Evolutionary conservation across 75 land plant species (phyloP).

Genomic region (Picea sitchensis): DNA sequence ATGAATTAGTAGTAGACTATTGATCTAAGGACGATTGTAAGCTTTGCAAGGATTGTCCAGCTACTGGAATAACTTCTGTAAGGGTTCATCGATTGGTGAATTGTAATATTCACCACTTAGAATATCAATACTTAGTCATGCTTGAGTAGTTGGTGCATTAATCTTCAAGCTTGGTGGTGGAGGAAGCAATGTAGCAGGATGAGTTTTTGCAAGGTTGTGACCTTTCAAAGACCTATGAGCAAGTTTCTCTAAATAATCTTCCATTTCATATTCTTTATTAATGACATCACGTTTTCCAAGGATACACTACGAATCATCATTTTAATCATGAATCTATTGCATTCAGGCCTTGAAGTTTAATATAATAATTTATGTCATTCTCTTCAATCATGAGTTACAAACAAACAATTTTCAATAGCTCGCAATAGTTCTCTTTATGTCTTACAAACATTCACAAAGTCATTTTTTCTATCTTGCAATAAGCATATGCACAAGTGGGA

Average conservation of each 20-base stretch:
- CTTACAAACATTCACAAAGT: no score
- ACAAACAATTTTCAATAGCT: no score
- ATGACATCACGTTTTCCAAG: constrained; percentile 41
- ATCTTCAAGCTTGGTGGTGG: constrained; percentile 21
- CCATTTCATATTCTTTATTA: constrained; percentile 29
- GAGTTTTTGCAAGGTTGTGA: neutral
- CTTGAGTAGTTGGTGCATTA: constrained; percentile 16
- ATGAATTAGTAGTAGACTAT: no score
- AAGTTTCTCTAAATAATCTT: constrained; percentile 19
- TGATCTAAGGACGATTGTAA: no score
- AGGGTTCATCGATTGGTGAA: constrained; percentile 29
- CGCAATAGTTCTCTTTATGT: no score
- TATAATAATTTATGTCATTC: no score
- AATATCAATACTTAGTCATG: constrained; percentile 56
- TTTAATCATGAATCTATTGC: no score
- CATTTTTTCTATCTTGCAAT: no score
- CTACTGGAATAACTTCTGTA: constrained; percentile 42
- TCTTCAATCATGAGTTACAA: no score
- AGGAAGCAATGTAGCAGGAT: constrained; percentile 32
- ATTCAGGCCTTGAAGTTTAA: no score
- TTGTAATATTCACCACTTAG: constrained; percentile 52
- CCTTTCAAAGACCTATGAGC: constrained; percentile 22
- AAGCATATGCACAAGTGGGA: no score
- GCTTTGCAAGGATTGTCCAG: neutral
- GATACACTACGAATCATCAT: constrained; percentile 41